These are phyloP conservation scores for Apiospora marii DNA, from an alignment of 2,329 filamentous ascomycete genomes.

Conservation along the genomic window DNA sequence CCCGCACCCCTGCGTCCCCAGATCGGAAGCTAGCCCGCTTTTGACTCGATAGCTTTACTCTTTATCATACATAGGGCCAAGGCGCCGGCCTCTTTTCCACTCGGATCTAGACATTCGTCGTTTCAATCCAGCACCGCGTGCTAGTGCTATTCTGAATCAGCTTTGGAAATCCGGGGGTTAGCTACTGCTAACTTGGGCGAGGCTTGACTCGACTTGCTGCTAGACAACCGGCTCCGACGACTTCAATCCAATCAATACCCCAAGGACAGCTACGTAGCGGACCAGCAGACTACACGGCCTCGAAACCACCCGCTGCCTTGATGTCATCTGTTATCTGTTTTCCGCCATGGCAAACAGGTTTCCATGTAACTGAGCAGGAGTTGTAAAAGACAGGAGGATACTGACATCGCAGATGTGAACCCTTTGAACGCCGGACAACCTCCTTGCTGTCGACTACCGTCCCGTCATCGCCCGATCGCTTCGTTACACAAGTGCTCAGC, in stretches of 20 bases:
- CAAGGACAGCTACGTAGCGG: not conserved
- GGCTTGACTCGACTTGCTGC: not conserved
- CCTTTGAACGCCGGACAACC: constrained; percentile 29
- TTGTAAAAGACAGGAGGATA: constrained; percentile 23
- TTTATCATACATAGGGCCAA: not conserved
- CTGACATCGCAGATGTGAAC: constrained; percentile 29
- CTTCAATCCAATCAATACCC: not conserved
- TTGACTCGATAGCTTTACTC: constrained; percentile 6
- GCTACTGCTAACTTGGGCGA: not conserved
- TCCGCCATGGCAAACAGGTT: constrained; percentile 25
- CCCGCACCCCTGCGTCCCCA: not conserved
- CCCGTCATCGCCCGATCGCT: constrained; percentile 23
- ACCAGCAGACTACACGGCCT: not conserved
- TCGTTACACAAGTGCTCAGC: constrained; percentile 31
- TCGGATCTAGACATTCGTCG: constrained; percentile 9
- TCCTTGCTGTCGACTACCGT: constrained; percentile 32
- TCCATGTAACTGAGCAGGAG: constrained; percentile 26
- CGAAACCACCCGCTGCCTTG: not conserved
- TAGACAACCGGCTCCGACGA: not conserved
- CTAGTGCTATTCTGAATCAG: not conserved
- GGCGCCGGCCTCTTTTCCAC: not conserved
- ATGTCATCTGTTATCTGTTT: constrained; percentile 25
- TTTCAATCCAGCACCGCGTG: not conserved
- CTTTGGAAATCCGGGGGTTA: constrained; percentile 2
- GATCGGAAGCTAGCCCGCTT: constrained; percentile 9